Conservation (phyloP, 495 filamentous ascomycete species). For the Alectoria sarmentosa region DNA sequence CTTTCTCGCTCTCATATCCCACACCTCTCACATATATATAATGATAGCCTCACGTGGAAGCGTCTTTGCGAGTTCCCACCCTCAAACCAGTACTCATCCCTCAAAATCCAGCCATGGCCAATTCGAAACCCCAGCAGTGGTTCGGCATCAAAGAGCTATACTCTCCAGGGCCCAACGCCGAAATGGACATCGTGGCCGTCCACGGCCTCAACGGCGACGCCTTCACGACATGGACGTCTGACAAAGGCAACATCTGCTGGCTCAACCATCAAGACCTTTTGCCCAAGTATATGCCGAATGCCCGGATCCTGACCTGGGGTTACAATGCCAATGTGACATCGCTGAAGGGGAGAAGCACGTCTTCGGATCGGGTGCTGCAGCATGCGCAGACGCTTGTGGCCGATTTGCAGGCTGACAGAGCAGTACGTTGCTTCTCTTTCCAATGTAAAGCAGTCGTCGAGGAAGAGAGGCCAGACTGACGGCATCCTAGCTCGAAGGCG, state of each 20-base stretch:
- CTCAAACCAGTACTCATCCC: background rate
- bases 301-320: constrained; percentile 29
- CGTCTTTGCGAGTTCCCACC: background rate
- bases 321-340: constrained; percentile 30
- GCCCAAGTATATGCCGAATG: constrained; percentile 27
- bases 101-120: background rate
- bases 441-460: too few relatives aligned
- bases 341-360: constrained; percentile 22
- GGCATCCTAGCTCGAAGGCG: too few relatives aligned
- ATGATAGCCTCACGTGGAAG: background rate
- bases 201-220: constrained; percentile 39
- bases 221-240: constrained; percentile 29
- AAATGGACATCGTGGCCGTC: constrained; percentile 33
- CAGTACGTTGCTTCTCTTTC: background rate
- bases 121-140: constrained; percentile 3
- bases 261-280: constrained; percentile 27
- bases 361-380: constrained; percentile 28
- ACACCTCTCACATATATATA: background rate
- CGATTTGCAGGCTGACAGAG: constrained; percentile 24
- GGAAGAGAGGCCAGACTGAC: too few relatives aligned
- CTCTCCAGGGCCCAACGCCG: constrained; percentile 1
- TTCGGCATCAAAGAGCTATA: constrained; percentile 11
- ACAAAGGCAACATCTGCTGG: constrained; percentile 25
- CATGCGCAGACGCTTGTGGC: constrained; percentile 33
- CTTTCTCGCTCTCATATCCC: too few relatives aligned